These are phyloP conservation scores for Pelargonium fulgidum DNA, from an alignment of 441 rosid species.

Conservation along the genomic window DNA sequence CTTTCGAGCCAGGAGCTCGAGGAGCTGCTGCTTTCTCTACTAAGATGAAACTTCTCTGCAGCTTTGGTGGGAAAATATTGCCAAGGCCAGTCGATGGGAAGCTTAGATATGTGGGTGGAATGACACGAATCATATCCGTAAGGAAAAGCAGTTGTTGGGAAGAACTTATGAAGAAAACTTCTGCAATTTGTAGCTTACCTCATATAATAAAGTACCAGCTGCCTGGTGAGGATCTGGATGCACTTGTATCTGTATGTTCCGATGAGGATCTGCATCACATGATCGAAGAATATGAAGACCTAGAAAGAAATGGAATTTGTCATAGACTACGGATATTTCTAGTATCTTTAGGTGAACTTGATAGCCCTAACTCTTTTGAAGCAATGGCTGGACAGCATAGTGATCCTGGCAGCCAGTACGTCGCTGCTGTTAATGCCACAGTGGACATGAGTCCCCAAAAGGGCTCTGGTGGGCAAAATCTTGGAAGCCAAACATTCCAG, in stretches of 20 bases:
- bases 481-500: conserved; percentile 42
- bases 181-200: conserved; percentile 43
- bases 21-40: conserved; percentile 25
- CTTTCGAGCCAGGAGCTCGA: conserved; percentile 26
- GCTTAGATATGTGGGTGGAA: conserved; percentile 73
- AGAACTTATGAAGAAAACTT: conserved; percentile 52
- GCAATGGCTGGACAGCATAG: conserved; percentile 30
- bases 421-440: conserved; percentile 49
- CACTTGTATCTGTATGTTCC: conserved; percentile 62
- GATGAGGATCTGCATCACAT: conserved; percentile 68
- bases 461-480: conserved; percentile 43
- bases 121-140: conserved; percentile 56
- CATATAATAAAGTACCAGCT: conserved; percentile 65
- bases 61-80: conserved; percentile 58
- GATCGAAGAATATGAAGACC: conserved; percentile 75
- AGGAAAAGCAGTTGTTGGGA: conserved; percentile 43
- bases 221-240: conserved; percentile 80
- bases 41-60: conserved; percentile 53
- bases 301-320: conserved; percentile 24
- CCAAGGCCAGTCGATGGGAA: conserved; percentile 73
- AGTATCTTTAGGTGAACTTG: conserved; percentile 55
- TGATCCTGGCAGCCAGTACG: conserved; percentile 40
- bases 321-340: conserved; percentile 54
- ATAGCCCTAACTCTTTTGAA: conserved; percentile 29
- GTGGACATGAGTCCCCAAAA: conserved; percentile 46